These are phyloP conservation scores for Eucalyptus tenuipes DNA, from an alignment of 345 rosid species.

Conservation along the genomic window DNA sequence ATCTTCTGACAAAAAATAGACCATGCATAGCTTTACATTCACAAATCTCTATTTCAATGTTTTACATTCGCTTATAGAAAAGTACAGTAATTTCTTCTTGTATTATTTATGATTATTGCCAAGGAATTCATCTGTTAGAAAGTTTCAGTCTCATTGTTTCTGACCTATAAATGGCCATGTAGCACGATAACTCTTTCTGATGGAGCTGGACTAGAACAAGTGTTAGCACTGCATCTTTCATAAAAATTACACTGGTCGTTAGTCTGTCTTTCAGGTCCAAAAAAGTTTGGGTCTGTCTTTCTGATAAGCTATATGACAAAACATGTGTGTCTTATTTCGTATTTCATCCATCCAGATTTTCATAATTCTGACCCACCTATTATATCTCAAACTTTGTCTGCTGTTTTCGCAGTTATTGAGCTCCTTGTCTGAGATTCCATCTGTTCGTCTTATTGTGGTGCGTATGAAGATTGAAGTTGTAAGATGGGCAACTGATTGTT, in stretches of 20 bases:
- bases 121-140: background rate
- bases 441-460: conserved; percentile 71
- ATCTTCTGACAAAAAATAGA: background rate
- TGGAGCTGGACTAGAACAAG: background rate
- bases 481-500: background rate
- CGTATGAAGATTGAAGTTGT: conserved; percentile 1
- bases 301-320: background rate
- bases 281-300: background rate
- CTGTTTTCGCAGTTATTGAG: conserved; percentile 51
- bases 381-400: background rate
- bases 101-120: background rate
- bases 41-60: background rate
- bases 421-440: conserved; percentile 66
- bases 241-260: background rate
- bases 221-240: background rate
- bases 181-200: background rate
- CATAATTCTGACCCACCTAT: background rate
- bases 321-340: background rate
- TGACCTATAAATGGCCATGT: background rate
- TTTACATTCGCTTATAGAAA: background rate
- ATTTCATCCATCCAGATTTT: background rate
- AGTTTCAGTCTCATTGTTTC: background rate
- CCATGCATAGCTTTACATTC: background rate
- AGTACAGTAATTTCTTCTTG: background rate
- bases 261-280: background rate